Evolutionary conservation across 495 filamentous ascomycete genomes (phyloP), one percentile per base, ranked within the genome.

Genomic region (Emericellopsis terricola): DNA sequence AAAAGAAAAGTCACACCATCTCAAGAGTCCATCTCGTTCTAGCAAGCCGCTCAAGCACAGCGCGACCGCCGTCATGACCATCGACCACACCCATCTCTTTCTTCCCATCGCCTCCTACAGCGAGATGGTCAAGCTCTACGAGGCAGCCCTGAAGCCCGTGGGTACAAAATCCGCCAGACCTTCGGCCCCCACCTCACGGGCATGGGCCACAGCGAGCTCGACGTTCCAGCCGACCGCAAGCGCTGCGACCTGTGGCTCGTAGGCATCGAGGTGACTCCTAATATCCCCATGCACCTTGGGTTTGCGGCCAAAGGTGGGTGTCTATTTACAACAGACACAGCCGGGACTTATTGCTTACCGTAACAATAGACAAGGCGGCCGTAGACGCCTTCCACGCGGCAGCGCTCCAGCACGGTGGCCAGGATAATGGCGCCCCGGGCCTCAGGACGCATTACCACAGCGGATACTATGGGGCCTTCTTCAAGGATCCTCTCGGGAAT

Each of bases 391-490:
- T 62, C 41, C 44, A 66, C 33, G 47, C 45, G 1, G 52, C 46
- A 11, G 62, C 53, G 9, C 16, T 68, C 8, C 45, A 36, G n/a
- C 48, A 49, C 11, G 60, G 60, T 0, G 59, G 50, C 3, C 54
- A 32, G 16, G 39, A 46, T 37, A 59, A 64, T 44, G 60, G 60
- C 2, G 28, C 39, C 29, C 58, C 60, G 1, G 60, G 60, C 3
- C 16, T 49, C 6, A 42, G 60, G 23, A 29, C 43, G 18, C 38
- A 55, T 19, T 59, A 60, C 42, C 40, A 48, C 34, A 41, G 43
- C 17, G 50, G 45, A 20, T 62, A 62, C 32, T 64, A 59, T 36
- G 59, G 33, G 1, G 53, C 56, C 8, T 64, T 55, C 40, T 42
- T 60, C 18, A 14, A 52, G 8, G 60, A 64, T 42, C 51, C 55